These are phyloP conservation scores for Claviceps purpurea DNA, from an alignment of 2,329 filamentous ascomycete species.

Conservation along the genomic window DNA sequence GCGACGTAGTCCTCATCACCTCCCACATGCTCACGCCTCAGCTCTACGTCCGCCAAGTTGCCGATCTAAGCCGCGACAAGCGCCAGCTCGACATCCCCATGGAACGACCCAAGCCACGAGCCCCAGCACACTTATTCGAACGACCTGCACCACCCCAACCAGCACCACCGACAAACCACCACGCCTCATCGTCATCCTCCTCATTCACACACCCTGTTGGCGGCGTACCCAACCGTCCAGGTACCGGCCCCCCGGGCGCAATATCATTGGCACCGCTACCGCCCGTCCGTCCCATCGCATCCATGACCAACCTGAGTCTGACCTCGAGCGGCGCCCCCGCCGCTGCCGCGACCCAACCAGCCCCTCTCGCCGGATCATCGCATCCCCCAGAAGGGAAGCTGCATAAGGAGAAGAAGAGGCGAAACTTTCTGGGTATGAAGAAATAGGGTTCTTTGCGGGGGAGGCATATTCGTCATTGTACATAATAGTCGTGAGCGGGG, in stretches of 20 bases:
- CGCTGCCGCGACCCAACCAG: slow-evolving; percentile 3
- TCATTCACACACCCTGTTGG: slow-evolving; percentile 14
- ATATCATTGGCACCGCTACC: background rate
- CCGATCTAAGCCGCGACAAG: slow-evolving; percentile 64
- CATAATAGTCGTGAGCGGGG: background rate
- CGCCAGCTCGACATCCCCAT: slow-evolving; percentile 67
- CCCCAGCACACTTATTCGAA: slow-evolving; percentile 78
- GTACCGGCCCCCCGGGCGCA: slow-evolving; percentile 5
- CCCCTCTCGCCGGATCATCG: slow-evolving; percentile 3
- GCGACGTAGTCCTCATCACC: slow-evolving; percentile 78
- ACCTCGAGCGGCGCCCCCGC: slow-evolving; percentile 7
- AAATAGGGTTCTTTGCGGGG: slow-evolving; percentile 30
- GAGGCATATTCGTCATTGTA: background rate
- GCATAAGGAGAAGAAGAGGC: slow-evolving; percentile 49
- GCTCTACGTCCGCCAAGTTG: slow-evolving; percentile 70
- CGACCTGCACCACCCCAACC: slow-evolving; percentile 42
- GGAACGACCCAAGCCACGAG: slow-evolving; percentile 66
- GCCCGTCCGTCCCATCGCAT: slow-evolving; percentile 34
- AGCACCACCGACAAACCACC: slow-evolving; percentile 30
- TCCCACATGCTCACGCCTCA: slow-evolving; percentile 86
- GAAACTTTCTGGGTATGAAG: slow-evolving; percentile 45
- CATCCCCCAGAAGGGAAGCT: slow-evolving; percentile 25
- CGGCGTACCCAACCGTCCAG: slow-evolving; percentile 15
- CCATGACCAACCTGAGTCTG: slow-evolving; percentile 43
- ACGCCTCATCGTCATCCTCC: no score